phyloP scores from a whole-genome alignment of 176 grass and related monocot genomes.

The Saccharum spontaneum region DNA sequence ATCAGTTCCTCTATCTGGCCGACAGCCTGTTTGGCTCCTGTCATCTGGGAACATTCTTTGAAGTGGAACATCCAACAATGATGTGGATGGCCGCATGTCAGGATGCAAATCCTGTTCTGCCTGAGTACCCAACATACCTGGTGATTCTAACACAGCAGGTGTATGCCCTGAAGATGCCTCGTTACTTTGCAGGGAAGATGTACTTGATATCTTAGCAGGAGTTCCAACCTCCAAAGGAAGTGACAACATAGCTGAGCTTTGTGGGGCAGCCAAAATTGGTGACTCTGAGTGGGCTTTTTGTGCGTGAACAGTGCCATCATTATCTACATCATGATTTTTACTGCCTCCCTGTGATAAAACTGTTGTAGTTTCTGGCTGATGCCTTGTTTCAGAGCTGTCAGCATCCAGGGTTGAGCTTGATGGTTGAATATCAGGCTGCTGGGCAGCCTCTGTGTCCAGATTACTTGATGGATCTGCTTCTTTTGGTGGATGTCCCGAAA shows the following conservation, averaged over 20 bases:
- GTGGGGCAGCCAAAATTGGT: background rate
- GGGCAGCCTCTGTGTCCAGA: constrained; percentile 7
- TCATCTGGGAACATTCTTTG: constrained; percentile 1
- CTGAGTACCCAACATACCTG: constrained; percentile 20
- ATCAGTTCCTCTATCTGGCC: constrained; percentile 6
- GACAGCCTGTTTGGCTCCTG: constrained; percentile 32
- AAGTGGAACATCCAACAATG: constrained; percentile 8
- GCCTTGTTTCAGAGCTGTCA: background rate
- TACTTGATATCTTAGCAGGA: constrained; percentile 17
- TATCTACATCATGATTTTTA: background rate
- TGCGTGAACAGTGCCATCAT: background rate
- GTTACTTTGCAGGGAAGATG: constrained; percentile 25
- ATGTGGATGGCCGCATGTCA: constrained; percentile 25
- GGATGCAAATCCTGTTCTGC: background rate
- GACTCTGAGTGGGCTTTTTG: background rate
- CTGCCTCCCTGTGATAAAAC: background rate
- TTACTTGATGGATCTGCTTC: constrained; percentile 25
- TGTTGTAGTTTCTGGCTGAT: constrained; percentile 8
- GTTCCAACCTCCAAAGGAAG: background rate
- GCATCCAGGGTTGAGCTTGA: background rate
- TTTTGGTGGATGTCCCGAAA: background rate
- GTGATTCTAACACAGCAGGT: constrained; percentile 29
- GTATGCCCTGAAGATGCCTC: constrained; percentile 15
- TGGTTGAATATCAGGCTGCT: constrained; percentile 13
- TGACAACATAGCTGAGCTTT: background rate